Percentiles rank a stretch among this genome's conserved stretches.
Evolutionary conservation across 768 basidiomycete species (phyloP).

Genomic region (Mycena vitilis): DNA sequence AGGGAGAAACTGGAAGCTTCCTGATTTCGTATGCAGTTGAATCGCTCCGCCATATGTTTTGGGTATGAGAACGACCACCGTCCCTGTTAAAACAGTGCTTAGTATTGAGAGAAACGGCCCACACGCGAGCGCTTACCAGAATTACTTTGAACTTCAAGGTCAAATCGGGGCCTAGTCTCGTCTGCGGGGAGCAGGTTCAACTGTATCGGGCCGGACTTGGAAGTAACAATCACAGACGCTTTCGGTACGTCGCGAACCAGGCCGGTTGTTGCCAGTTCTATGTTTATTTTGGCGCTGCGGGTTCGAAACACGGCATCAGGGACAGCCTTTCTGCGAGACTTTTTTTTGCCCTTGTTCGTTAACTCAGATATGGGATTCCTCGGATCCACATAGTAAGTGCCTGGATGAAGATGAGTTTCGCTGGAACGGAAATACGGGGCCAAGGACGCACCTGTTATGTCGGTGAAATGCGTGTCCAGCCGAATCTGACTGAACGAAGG

Average conservation of each 20-base stretch:
- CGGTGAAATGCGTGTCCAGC: constrained; percentile 10
- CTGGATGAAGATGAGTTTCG: constrained; percentile 37
- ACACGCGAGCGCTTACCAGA: constrained; percentile 42
- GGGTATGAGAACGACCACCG: constrained; percentile 49
- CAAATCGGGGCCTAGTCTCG: constrained; percentile 49
- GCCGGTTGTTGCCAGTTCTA: constrained; percentile 54
- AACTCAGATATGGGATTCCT: constrained; percentile 43
- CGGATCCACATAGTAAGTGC: constrained; percentile 57
- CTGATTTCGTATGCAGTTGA: constrained; percentile 41
- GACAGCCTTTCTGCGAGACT: constrained; percentile 38
- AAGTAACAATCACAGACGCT: constrained; percentile 52
- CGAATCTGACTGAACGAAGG: constrained; percentile 26
- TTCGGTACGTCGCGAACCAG: constrained; percentile 44
- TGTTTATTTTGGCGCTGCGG: constrained; percentile 51
- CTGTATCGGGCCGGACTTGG: constrained; percentile 51
- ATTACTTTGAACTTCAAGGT: constrained; percentile 45
- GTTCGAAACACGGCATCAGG: constrained; percentile 52
- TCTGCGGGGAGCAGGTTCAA: constrained; percentile 53
- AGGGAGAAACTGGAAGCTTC: constrained; percentile 44
- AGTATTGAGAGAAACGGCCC: constrained; percentile 1
- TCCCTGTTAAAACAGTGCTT: constrained; percentile 41
- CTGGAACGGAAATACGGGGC: neutral
- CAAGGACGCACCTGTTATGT: constrained; percentile 19
- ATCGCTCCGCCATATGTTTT: constrained; percentile 45
- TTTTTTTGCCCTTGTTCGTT: constrained; percentile 33